These are phyloP conservation scores for Blastocrithidia nonstop DNA, from an alignment of 208 protist genomes.

Conservation along the genomic window DNA sequence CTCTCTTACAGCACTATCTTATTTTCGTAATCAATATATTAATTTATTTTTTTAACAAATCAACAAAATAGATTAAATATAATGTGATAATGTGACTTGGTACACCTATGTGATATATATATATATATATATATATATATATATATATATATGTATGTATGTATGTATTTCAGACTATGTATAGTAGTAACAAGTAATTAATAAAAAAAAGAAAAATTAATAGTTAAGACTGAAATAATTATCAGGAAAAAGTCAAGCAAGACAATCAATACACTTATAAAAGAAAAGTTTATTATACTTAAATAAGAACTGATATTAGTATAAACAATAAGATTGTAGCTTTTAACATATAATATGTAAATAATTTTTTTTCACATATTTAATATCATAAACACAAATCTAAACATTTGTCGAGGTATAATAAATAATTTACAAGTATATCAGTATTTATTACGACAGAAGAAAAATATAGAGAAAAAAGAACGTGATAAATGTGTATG, in stretches of 20 bases:
- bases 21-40: too few species aligned
- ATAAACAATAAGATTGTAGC: too few species aligned
- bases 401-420: too few species aligned
- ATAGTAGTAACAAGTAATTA: not conserved
- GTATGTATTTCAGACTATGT: not conserved
- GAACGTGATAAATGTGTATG: constrained; percentile 3
- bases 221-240: too few species aligned
- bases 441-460: not conserved
- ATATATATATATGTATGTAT: constrained; percentile 10
- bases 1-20: too few species aligned
- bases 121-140: constrained; percentile 8
- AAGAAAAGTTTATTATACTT: constrained; percentile 3
- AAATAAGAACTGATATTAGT: too few species aligned
- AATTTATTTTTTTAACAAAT: too few species aligned
- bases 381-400: too few species aligned
- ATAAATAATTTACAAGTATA: constrained; percentile 2
- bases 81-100: constrained; percentile 1
- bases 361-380: too few species aligned
- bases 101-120: not conserved
- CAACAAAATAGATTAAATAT: constrained; percentile 3
- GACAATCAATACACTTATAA: too few species aligned
- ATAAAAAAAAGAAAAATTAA: not conserved
- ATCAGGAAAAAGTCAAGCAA: too few species aligned
- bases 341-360: too few species aligned
- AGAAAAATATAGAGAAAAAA: constrained; percentile 2